Percentiles rank a stretch among this genome's conserved stretches.
Conservation (phyloP, 1,139 yeast species). For the Blastobotrys raffinosifermentans region DNA sequence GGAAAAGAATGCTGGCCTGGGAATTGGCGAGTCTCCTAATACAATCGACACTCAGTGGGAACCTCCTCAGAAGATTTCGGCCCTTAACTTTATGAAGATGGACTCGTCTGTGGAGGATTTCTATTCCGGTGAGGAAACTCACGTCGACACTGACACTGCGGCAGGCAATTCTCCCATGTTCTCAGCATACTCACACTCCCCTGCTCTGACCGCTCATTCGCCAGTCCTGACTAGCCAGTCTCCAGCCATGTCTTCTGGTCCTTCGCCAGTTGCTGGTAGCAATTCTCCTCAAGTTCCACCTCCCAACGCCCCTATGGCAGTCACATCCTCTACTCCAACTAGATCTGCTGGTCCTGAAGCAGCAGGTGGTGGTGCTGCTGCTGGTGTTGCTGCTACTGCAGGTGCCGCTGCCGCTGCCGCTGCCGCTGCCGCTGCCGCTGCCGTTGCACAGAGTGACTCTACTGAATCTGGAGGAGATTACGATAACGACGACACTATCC, state of each 20-base stretch:
- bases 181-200: conserved; percentile 13
- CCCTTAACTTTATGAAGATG: conserved; percentile 33
- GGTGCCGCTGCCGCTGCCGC: conserved; percentile 11
- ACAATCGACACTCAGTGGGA: conserved; percentile 22
- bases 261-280: background rate
- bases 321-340: conserved; percentile 9
- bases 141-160: conserved; percentile 32
- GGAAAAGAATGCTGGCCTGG: background rate
- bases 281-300: background rate
- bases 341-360: conserved; percentile 3
- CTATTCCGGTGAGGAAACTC: conserved; percentile 37
- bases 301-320: conserved; percentile 4
- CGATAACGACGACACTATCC: conserved; percentile 2
- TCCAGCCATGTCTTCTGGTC: background rate
- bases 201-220: conserved; percentile 17
- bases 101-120: conserved; percentile 23
- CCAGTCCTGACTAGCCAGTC: conserved; percentile 1
- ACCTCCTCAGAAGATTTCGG: conserved; percentile 33
- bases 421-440: conserved; percentile 22
- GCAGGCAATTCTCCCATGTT: conserved; percentile 8
- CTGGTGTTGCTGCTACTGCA: conserved; percentile 10
- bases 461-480: conserved; percentile 13
- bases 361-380: conserved; percentile 3
- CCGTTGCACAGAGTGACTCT: conserved; percentile 20
- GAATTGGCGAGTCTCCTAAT: background rate